Percentiles rank a stretch among this genome's conserved stretches.
phyloP scores from a whole-genome alignment of 202 grass and related monocot genomes.

The Brachypodium distachyon region DNA sequence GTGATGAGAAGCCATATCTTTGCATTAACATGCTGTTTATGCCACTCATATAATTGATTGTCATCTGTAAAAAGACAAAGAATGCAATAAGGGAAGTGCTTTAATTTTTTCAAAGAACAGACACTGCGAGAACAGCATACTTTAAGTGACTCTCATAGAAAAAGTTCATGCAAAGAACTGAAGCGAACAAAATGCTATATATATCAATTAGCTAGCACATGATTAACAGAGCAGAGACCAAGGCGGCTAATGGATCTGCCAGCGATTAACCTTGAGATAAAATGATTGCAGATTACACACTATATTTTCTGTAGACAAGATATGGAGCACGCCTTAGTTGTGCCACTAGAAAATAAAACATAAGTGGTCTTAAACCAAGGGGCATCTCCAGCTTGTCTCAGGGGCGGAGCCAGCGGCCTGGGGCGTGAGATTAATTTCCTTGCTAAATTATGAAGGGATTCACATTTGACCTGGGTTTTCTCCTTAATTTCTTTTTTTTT shows the following conservation, averaged over 20 bases:
- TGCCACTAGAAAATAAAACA: not conserved
- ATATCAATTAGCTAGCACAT: not conserved
- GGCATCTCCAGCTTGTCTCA: not conserved
- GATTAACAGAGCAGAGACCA: not conserved
- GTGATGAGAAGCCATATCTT: conserved; percentile 95
- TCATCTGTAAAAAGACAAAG: conserved; percentile 59
- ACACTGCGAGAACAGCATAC: not conserved
- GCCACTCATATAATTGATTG: conserved; percentile 77
- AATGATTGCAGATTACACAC: not conserved
- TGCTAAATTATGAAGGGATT: too few relatives aligned
- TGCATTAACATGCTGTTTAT: conserved; percentile 72
- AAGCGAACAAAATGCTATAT: not conserved
- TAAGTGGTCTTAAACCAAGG: not conserved
- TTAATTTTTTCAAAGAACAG: not conserved
- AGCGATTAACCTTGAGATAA: not conserved
- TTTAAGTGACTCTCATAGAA: not conserved
- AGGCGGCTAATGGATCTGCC: not conserved
- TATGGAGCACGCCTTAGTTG: not conserved
- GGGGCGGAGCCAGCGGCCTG: too few relatives aligned
- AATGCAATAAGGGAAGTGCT: not conserved
- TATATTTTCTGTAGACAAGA: not conserved
- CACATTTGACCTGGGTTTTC: too few relatives aligned
- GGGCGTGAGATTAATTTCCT: too few relatives aligned
- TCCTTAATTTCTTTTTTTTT: too few relatives aligned
- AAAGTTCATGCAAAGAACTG: not conserved